Evolutionary conservation across 2,329 filamentous ascomycete species (phyloP), one percentile per base, ranked within the genome.

Genomic region (Pezicula radicicola): DNA sequence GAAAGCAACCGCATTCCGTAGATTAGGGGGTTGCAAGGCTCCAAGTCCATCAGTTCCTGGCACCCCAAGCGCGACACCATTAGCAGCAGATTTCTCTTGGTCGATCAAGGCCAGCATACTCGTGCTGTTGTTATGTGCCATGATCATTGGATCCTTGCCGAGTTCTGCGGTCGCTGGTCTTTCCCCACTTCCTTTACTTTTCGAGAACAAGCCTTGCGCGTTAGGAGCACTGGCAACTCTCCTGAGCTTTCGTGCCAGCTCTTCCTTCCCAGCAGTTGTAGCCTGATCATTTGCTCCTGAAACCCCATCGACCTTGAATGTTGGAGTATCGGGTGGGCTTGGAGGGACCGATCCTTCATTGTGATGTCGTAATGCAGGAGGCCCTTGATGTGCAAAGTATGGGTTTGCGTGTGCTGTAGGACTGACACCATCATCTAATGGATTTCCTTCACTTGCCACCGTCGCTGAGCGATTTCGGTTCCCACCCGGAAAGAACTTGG

Each of bases 141-240:
- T 75, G 35, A 33, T 33, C 30, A 33, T 33, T 33, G 89, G 88
- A 66, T 95, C 88, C 70, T 95, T 95, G 64, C 88, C 88, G 47
- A 94, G 77, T 68, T 96, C 91, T 36, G 91, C 90, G 9, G 92
- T 96, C 58, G 85, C 86, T 43, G 91, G 92, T 57, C 91, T 83
- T 46, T 87, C 85, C 50, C 76, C 79, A 59, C 76, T 77, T 39
- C 72, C 73, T 60, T 83, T 80, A 44, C 74, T 73, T 58, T 80
- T 81, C 63, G 75, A 73, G 64, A 99, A 97, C 33, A 97, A 75
- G 19, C 93, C 94, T 71, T 99, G 94, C 19, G 93, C 91, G 75
- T 99, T 99, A 36, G 94, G 94, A 47, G 94, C 94, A 68, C 93
- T 97, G 50, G 94, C 94, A 50, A 99, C 94, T 67, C 93, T 85